Evolutionary conservation across 805 yeast genomes (phyloP), one percentile per base, ranked within the genome.

Genomic region (Candida ficus): DNA sequence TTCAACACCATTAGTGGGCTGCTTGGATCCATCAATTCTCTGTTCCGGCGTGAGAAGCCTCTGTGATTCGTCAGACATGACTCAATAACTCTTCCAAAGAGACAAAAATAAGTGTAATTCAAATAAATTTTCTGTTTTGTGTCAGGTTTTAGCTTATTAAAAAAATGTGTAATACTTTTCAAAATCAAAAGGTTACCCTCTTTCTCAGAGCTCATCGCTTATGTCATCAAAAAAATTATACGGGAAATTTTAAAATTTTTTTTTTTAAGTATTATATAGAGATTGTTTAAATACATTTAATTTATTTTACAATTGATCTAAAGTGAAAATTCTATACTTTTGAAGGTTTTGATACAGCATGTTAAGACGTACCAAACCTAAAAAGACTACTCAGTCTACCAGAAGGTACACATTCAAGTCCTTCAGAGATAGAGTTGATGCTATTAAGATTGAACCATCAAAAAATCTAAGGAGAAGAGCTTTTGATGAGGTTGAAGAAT

Each of bases 391-490:
- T 0, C 70, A 77, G 51, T 69, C 83, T 4, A 54, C 71, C 3
- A 76, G 80, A 57, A 67, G 72, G 48, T 83, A 73, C 57, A 76
- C 81, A 16, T 87, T 73, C 57, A 65, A 77, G 31, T 85, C 96
- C 1, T 93, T 91, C 59, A 78, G 81, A 47, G 95, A 90, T 50
- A 74, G 95, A 42, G 77, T 90, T 16, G 96, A 91, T 47, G 67
- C 83, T 16, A 76, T 91, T 43, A 81, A 82, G 54, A 88, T 93
- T 40, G 96, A 85, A 60, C 87, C 97, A 0, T 64, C 73, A 19
- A 66, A 73, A 44, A 73, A 73, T 38, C 61, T 80, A 29, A 64
- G 68, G 19, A 76, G 71, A 46, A 70, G 84, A 52, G 81, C 78
- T 1, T 81, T 77, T 53, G 84, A 83, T 54, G 76, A 79, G 46